A percentile compares a stretch with the other conserved stretches of the same genome.
phyloP scores from a whole-genome alignment of 2,329 filamentous ascomycete genomes.

The Amauroascus niger region DNA sequence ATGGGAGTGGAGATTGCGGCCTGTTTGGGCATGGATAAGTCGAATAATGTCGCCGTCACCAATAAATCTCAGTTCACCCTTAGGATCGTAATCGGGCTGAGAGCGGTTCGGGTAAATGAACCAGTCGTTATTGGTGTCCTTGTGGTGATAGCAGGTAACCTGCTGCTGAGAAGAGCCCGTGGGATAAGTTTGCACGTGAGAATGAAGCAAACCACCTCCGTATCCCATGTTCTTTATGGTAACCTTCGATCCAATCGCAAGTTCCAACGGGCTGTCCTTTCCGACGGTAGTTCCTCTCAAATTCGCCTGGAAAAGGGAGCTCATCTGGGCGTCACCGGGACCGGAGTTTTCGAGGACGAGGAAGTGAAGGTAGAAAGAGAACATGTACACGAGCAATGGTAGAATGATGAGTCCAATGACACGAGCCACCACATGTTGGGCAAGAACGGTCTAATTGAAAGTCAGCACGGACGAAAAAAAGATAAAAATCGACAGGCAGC shows the following conservation, averaged over 20 bases:
- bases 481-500: background rate
- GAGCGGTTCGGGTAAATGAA: slow-evolving; percentile 91
- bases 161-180: slow-evolving; percentile 92
- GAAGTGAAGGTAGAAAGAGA: slow-evolving; percentile 93
- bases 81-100: slow-evolving; percentile 61
- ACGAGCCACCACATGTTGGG: slow-evolving; percentile 67
- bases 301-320: slow-evolving; percentile 97
- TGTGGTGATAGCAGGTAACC: slow-evolving; percentile 98
- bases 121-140: slow-evolving; percentile 99
- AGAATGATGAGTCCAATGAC: slow-evolving; percentile 81
- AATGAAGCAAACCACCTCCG: slow-evolving; percentile 89
- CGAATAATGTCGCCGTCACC: slow-evolving; percentile 70
- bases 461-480: background rate
- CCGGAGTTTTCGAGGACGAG: slow-evolving; percentile 85
- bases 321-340: slow-evolving; percentile 99
- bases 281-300: slow-evolving; percentile 87
- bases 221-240: slow-evolving; percentile 99
- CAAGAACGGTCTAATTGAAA: slow-evolving; percentile 42
- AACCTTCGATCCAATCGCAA: slow-evolving; percentile 77
- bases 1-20: slow-evolving; percentile 94
- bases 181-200: slow-evolving; percentile 90
- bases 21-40: slow-evolving; percentile 87
- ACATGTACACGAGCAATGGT: slow-evolving; percentile 83
- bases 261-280: slow-evolving; percentile 84
- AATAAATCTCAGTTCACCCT: slow-evolving; percentile 63